These are phyloP conservation scores for Gryganskiella cystojenkinii DNA, from an alignment of 192 early-diverging fungal species.

Conservation along the genomic window DNA sequence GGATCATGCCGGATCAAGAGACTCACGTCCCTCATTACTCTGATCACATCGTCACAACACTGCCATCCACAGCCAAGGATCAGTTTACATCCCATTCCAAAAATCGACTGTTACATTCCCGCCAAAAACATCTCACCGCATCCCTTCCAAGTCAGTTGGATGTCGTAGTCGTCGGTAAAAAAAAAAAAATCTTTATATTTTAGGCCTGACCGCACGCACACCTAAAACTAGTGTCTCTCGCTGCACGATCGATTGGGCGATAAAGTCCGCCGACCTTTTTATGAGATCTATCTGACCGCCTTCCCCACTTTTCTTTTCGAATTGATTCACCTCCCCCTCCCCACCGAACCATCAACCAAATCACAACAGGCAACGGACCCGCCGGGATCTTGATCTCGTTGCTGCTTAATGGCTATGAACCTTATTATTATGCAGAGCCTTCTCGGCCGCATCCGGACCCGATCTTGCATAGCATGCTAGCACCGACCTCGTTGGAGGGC, in stretches of 20 bases:
- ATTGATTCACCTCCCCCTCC: not conserved
- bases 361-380: conserved; percentile 33
- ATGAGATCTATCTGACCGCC: not conserved
- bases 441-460: conserved; percentile 36
- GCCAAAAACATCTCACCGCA: not conserved
- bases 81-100: not conserved
- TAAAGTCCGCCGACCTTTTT: not conserved
- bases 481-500: conserved; percentile 22
- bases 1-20: too few species aligned
- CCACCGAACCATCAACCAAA: not conserved
- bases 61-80: too few species aligned
- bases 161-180: conserved; percentile 28
- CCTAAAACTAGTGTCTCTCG: not conserved
- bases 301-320: not conserved
- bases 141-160: conserved; percentile 2
- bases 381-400: conserved; percentile 45
- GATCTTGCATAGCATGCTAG: conserved; percentile 43
- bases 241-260: not conserved
- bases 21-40: not conserved
- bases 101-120: not conserved
- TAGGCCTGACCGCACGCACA: not conserved
- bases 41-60: too few species aligned
- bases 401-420: conserved; percentile 33
- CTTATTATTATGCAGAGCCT: conserved; percentile 44
- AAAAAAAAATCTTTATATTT: not conserved